Evolutionary conservation across 2,329 filamentous ascomycete species (phyloP), one percentile per base, ranked within the genome.

Genomic region (Cordyceps cateniannulata): DNA sequence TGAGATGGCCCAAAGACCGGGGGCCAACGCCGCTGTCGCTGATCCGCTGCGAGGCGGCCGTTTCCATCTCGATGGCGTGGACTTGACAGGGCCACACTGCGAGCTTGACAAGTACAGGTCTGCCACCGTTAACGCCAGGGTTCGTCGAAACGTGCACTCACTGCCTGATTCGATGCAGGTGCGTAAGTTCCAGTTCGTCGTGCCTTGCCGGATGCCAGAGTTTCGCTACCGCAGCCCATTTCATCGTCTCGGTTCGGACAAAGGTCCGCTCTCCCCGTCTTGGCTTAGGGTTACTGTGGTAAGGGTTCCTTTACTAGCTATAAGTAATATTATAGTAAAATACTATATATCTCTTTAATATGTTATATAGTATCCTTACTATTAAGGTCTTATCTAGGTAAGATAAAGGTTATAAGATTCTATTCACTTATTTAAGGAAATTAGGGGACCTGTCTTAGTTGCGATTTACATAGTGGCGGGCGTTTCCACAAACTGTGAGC

Each of bases 1-100:
- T 67, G 22, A 71, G 51, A 63, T 72, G 69, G 61, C 70, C 69
- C 1, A 72, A 63, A 54, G 71, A 71, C 35, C 61, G 63, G 18
- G 70, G 69, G 3, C 68, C 66, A 27, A 72, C 22, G 6, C 63
- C 62, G 27, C 48, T 64, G 48, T 60, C 66, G 20, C 60, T 59
- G 18, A 72, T 65, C 67, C 66, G 68, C 60, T 68, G 56, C 49
- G 72, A 72, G 18, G 66, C 65, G 14, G 65, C 35, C 20, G 68
- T 72, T 60, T 71, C 69, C 10, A 44, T 44, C 54, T 71, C 68
- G 1, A 67, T 24, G 8, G 6, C 65, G 7, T 63, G 50, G 9
- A 69, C 65, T 60, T 72, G 61, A 68, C 68, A 72, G 4, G 65
- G 65, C 63, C 63, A 71, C 5, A 64, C 65, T 3, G 68, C 67